Base-by-base conservation (phyloP, 495 filamentous ascomycete genomes). In the Rusavskia elegans region DNA sequence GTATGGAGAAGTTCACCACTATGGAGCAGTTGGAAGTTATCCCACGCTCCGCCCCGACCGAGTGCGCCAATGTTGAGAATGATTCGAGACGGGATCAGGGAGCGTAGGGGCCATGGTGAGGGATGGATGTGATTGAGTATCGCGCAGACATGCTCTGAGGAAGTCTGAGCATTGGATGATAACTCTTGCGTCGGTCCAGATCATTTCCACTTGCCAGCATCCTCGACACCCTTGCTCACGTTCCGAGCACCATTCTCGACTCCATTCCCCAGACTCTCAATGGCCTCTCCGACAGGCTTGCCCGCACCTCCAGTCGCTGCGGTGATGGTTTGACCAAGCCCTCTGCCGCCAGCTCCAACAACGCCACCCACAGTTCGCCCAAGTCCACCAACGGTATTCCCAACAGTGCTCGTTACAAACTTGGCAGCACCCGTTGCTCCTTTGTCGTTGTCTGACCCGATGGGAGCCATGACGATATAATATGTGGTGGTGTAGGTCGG, bases 281-380 rank as follows among this genome's bases (percentile, higher is more conserved):
- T 55, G 0, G 75, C 82, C 59, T 85, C 76, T 0, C 83, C 83
- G 1, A 88, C 68, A 3, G 81, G 78, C 58, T 75, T 74, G 25
- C 82, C 83, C 17, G 76, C 61, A 30, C 72, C 79, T 2, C 83
- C 84, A 1, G 80, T 79, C 0, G 76, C 77, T 44, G 74, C 72
- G 17, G 65, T 80, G 53, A 86, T 66, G 2, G 78, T 82, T 66
- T 82, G 70, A 6, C 80, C 81, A 2, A 85, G 17, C 0, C 81
- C 80, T 14, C 82, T 73, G 7, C 77, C 74, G 1, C 78, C 79
- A 4, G 82, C 81, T 39, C 83, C 83, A 1, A 83, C 73, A 1
- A 87, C 73, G 36, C 78, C 79, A 27, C 84, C 84, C 7, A 80
- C 76, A 1, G 83, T 87, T 53, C 81, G 79, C 2, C 80, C 74